Base-by-base conservation (phyloP, 2,329 filamentous ascomycete species). In the Monosporascus sp. region DNA sequence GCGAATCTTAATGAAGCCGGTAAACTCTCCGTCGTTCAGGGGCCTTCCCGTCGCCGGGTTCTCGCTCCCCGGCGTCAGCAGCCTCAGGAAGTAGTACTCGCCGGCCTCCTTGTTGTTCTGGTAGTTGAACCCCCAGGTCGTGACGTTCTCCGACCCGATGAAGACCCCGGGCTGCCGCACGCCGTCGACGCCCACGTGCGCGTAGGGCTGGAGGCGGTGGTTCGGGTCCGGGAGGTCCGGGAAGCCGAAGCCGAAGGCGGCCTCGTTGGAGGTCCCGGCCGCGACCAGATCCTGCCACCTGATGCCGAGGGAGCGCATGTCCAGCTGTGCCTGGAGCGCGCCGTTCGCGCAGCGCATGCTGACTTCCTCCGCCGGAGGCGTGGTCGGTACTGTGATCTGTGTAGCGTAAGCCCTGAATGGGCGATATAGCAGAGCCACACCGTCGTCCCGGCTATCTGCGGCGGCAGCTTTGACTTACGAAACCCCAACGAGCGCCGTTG, bases 41-140 rank as follows among this genome's bases (percentile, higher is more conserved):
- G 55, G 59, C 51, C 57, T 48, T 11, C 57, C 58, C 24, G 57
- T 57, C 46, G 57, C 60, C 7, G 52, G 48, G 38, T 60, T 60
- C 24, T 58, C 51, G 41, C 57, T 61, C n/a, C 58, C 57, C 3
- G 57, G 57, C 1, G 55, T 57, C 9, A 62, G 47, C 38, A 62
- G 45, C 41, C 57, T 51, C 38, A 55, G 20, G 44, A 47, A 61
- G 50, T 61, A 60, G 50, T 62, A 62, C 52, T 61, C 54, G 25
- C 57, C 56, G 17, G 55, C 54, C 49, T 57, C 54, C 24, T 58
- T 57, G 45, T 47, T 55, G 31, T 60, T 62, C 42, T 61, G 57
- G 51, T 60, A 60, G 51, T 60, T 60, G 51, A 62, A 61, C 1
- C 59, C 59, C 58, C 56, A 62, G 6, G 51, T 56, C 20, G 57